Conservation (phyloP, 306 rosid species). For the Pyrus communis region DNA sequence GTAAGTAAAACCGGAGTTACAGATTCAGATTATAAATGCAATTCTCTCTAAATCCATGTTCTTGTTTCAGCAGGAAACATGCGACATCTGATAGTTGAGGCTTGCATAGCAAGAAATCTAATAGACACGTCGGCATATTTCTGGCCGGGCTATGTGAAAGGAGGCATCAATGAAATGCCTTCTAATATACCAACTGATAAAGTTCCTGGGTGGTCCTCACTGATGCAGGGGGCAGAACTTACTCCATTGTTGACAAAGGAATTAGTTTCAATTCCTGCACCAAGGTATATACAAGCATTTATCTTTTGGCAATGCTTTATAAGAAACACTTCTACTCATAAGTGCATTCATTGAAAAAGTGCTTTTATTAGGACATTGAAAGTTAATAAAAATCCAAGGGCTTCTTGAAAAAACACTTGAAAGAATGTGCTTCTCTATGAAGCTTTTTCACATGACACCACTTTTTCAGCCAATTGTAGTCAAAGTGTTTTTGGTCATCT, state of each 20-base stretch:
- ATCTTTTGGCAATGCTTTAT: too few species aligned
- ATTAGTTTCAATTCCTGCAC: constrained; percentile 79
- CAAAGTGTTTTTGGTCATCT: too few species aligned
- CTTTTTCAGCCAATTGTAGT: too few species aligned
- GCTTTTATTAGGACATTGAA: too few species aligned
- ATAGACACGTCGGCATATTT: constrained; percentile 78
- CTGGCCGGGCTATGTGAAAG: constrained; percentile 89
- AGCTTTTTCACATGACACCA: too few species aligned
- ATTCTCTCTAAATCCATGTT: background rate
- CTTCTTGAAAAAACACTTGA: too few species aligned
- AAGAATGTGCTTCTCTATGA: too few species aligned
- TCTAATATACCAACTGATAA: constrained; percentile 49
- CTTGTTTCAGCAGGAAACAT: constrained; percentile 76
- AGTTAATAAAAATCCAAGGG: too few species aligned
- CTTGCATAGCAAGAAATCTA: constrained; percentile 84
- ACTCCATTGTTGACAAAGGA: constrained; percentile 57
- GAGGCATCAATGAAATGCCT: constrained; percentile 56
- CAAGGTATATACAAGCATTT: constrained; percentile 46
- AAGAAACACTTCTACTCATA: too few species aligned
- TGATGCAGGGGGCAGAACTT: constrained; percentile 74
- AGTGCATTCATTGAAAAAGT: too few species aligned
- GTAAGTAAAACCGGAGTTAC: constrained; percentile 42
- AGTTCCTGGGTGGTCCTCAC: constrained; percentile 82
- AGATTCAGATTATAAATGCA: background rate
- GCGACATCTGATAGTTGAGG: constrained; percentile 93